phyloP scores from a whole-genome alignment of 345 rosid genomes.

The Bretschneidera sinensis region DNA sequence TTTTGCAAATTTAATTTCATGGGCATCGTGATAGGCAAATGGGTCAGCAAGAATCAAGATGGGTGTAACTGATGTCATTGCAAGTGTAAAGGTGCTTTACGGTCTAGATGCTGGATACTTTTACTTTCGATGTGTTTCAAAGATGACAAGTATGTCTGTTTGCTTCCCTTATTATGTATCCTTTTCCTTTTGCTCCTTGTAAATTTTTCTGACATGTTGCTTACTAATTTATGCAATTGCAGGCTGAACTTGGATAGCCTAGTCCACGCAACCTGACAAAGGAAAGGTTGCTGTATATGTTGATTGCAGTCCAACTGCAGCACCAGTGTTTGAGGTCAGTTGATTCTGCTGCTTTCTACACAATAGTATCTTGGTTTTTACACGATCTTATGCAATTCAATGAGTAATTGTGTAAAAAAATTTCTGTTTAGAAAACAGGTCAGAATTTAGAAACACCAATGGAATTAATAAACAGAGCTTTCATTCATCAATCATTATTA shows the following conservation, averaged over 20 bases:
- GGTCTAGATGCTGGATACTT: not conserved
- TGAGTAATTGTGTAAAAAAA: not conserved
- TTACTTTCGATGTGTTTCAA: not conserved
- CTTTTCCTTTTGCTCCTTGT: too few relatives aligned
- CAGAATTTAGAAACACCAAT: not conserved
- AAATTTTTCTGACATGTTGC: too few relatives aligned
- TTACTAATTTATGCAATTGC: conserved; percentile 14
- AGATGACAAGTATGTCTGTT: not conserved
- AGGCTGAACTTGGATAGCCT: conserved; percentile 95
- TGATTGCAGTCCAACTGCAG: conserved; percentile 88
- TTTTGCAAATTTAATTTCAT: not conserved
- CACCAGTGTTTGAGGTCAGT: conserved; percentile 75
- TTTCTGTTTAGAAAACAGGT: not conserved
- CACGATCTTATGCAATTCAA: not conserved
- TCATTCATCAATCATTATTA: too few relatives aligned
- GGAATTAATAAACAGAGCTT: not conserved
- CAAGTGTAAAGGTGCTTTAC: conserved; percentile 76
- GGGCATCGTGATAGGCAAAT: conserved; percentile 51
- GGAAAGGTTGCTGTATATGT: conserved; percentile 74
- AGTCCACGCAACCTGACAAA: conserved; percentile 61
- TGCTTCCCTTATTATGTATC: too few relatives aligned
- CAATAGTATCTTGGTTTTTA: not conserved
- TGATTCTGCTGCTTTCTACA: not conserved
- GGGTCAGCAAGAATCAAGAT: conserved; percentile 81
- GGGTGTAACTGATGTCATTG: conserved; percentile 87